A percentile compares a stretch with the other conserved stretches of the same genome.
Evolutionary conservation across 2,329 filamentous ascomycete species (phyloP).

Genomic region (Beauveria caledonica): DNA sequence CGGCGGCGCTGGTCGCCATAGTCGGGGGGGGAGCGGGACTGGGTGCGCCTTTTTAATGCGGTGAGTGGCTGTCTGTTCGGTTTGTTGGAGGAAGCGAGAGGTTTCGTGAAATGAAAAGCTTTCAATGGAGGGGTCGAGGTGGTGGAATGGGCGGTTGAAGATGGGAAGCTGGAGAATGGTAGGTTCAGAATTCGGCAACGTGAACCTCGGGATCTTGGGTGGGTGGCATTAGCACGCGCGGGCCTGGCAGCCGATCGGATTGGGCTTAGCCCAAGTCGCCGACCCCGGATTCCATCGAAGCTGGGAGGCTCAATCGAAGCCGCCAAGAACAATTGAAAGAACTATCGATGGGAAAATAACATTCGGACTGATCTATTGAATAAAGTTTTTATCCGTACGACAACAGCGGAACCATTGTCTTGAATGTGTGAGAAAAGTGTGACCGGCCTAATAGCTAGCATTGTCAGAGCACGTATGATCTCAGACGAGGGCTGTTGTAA

Average conservation of each 20-base stretch:
- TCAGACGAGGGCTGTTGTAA: too few relatives aligned
- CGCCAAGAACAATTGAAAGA: too few relatives aligned
- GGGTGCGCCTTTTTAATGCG: too few relatives aligned
- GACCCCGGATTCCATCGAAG: background rate
- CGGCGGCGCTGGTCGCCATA: background rate
- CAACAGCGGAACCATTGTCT: too few relatives aligned
- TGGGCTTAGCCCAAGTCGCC: background rate
- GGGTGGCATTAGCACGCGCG: background rate
- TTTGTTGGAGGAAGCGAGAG: background rate
- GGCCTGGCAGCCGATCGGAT: background rate
- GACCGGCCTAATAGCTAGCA: too few relatives aligned
- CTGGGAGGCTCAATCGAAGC: too few relatives aligned
- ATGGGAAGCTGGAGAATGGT: background rate
- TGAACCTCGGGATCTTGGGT: constrained; percentile 5
- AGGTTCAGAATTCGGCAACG: background rate
- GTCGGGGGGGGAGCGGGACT: background rate
- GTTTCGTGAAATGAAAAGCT: background rate
- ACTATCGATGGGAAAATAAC: too few relatives aligned
- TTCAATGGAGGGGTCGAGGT: background rate
- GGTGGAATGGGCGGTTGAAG: background rate
- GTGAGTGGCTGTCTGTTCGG: too few relatives aligned
- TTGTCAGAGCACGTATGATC: too few relatives aligned
- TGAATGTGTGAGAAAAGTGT: too few relatives aligned
- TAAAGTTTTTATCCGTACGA: too few relatives aligned
- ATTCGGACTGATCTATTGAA: too few relatives aligned